A percentile compares a stretch with the other conserved stretches of the same genome.
Evolutionary conservation across 2,329 filamentous ascomycete genomes (phyloP).

Genomic region (Fusarium redolens): DNA sequence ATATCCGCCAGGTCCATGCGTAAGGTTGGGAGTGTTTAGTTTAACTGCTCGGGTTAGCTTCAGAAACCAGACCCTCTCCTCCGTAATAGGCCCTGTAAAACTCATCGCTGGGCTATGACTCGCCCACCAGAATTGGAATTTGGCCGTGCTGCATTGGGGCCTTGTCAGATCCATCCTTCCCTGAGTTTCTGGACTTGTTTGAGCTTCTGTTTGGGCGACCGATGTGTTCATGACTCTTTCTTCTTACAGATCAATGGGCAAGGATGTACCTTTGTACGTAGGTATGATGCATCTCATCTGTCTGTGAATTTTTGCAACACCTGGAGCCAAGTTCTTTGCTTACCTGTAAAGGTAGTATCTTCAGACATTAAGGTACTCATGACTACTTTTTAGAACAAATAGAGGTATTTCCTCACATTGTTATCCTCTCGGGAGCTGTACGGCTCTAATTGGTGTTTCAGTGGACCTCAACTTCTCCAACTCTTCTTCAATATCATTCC

Average conservation of each 20-base stretch:
- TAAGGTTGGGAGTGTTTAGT: background rate
- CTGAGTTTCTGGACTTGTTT: conserved; percentile 4
- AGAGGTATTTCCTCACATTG: background rate
- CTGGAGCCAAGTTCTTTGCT: background rate
- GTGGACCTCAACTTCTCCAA: conserved; percentile 16
- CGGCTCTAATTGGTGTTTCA: background rate
- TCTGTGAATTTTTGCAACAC: background rate
- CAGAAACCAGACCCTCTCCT: conserved; percentile 9
- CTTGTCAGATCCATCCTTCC: background rate
- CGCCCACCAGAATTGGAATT: conserved; percentile 16
- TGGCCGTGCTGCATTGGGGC: conserved; percentile 3
- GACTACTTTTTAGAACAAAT: background rate
- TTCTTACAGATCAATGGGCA: background rate
- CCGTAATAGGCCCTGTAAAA: conserved; percentile 1
- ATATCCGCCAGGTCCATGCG: conserved; percentile 13
- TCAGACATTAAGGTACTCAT: background rate
- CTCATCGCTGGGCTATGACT: conserved; percentile 8
- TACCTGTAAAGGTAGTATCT: background rate
- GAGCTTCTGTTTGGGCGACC: conserved; percentile 18
- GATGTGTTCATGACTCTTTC: conserved; percentile 4
- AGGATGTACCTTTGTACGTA: background rate
- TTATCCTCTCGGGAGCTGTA: conserved; percentile 1
- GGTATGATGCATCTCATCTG: background rate
- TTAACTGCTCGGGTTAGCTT: conserved; percentile 10
- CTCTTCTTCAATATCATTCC: conserved; percentile 1